Evolutionary conservation across 352 stramenopile species (phyloP), one percentile per base, ranked within the genome.

Genomic region (Phytophthora crassamura): DNA sequence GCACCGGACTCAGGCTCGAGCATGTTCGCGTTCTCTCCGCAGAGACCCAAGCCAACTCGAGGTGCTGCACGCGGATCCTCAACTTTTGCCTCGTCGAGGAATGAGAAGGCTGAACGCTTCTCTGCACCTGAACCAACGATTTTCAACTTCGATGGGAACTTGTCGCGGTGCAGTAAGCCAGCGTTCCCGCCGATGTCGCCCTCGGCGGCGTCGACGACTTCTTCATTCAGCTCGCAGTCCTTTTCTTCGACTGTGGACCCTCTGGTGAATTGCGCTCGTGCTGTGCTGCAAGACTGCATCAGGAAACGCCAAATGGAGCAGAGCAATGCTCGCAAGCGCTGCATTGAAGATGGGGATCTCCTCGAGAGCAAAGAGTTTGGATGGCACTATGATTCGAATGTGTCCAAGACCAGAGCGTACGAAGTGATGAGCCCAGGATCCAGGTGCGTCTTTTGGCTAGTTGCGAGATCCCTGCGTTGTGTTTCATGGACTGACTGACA

Each of bases 221-320:
- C 67, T 2, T 82, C 77, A 12, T 80, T 75, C 8, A 74, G 60
- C 32, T 81, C 75, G 35, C 55, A 74, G 32, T 65, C 77, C 38
- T 76, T 77, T 43, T 72, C 74, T n/a, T n/a, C n/a, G 38, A 74
- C 50, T 6, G 66, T 77, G 9, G 83, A 91, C 41, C 80, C 82
- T 7, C 64, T 94, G 14, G 77, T 82, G 30, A 78, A 74, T 14
- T 92, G 86, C 32, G 82, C 86, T 15, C 70, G 80, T 7, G 83
- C 80, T 12, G 80, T 94, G 33, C 36, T 92, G 28, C 74, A 92
- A 58, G 83, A 94, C 41, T 94, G 83, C 57, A 85, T 90, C 22
- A 77, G 80, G 52, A 82, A 84, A 53, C 75, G 79, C 10, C 64
- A 83, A 58, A 74, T 84, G 53, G 75, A 89, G 34, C 70, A 78